A percentile compares a stretch with the other conserved stretches of the same genome.
phyloP scores from a whole-genome alignment of 345 rosid species.

The Rhizophora apiculata region DNA sequence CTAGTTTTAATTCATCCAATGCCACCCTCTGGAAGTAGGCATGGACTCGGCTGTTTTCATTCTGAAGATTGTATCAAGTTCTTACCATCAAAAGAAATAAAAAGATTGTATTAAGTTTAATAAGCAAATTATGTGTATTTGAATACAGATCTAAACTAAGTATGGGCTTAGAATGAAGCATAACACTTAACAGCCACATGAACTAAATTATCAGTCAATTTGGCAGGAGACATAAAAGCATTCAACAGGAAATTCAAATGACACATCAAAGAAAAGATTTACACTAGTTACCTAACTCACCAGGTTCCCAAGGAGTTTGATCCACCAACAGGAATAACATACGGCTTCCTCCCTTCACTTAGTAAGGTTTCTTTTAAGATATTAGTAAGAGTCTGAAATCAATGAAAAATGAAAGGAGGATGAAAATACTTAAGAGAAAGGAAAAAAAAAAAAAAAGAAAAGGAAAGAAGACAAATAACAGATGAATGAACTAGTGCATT shows the following conservation, averaged over 20 bases:
- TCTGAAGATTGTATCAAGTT: too few relatives aligned
- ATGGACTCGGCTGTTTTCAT: too few relatives aligned
- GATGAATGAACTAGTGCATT: neutral
- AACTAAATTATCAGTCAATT: neutral
- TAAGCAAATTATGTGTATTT: neutral
- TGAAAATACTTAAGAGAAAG: neutral
- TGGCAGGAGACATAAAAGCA: neutral
- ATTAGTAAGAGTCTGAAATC: constrained; percentile 66
- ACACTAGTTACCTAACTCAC: constrained; percentile 40
- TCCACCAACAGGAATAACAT: constrained; percentile 94
- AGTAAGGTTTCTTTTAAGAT: constrained; percentile 66
- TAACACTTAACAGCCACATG: neutral
- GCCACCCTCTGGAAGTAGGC: neutral
- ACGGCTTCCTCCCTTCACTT: constrained; percentile 81
- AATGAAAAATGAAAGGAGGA: neutral
- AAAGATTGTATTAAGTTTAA: neutral
- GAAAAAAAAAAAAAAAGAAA: too few relatives aligned
- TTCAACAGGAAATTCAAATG: neutral
- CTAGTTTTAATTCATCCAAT: neutral
- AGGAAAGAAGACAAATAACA: too few relatives aligned
- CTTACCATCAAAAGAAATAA: neutral
- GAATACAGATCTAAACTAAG: neutral
- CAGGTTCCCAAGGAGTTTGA: constrained; percentile 93
- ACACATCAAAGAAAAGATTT: neutral
- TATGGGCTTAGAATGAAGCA: neutral